Evolutionary conservation across 2,329 filamentous ascomycete genomes (phyloP), one percentile per base, ranked within the genome.

Genomic region (Coniochaeta prunicola): DNA sequence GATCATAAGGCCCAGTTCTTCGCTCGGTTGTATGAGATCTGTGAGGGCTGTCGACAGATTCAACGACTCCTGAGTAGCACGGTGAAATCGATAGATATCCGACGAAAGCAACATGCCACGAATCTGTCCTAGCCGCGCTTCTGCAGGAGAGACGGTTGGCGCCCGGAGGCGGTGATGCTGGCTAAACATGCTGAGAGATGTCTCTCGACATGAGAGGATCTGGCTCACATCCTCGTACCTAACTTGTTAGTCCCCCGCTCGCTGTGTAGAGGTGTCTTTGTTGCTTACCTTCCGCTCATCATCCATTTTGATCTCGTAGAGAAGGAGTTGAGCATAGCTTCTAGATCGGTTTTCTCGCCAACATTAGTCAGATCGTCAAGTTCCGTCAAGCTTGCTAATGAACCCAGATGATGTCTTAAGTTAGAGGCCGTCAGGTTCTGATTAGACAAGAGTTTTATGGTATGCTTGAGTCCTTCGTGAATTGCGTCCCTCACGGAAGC

Each of bases 31-130:
- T n/a, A 92, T 84, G 28, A 97, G 80, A 58, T 90, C 86, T 13
- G 86, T 89, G n/a, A 99, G 79, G 28, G 88, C 86, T 2, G 92
- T 94, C 13, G 92, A 89, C 13, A 92, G 85, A 63, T 92, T 92
- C 28, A 99, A 75, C 0, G 92, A 93, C 66, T 96, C 92, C 69
- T 97, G 92, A 1, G 89, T 82, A 4, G 89, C 88, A 61, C 88
- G 87, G 66, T 97, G 92, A 63, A 86, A 88, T 53, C 92, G 84
- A 65, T 90, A 90, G 26, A 96, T 82, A 5, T 80, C 78, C 0
- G 93, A 89, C 7, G 91, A 88, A 50, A 88, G 78, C 3, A 96
- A 77, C 66, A 96, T 83, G n/a, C 87, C 84, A 61, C 89, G 83
- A 3, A 92, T 84, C 72, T 97, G 90, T 53, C 90, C 79, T 6